Base-by-base conservation (phyloP, 805 yeast genomes). In the Clavispora asparagi region DNA sequence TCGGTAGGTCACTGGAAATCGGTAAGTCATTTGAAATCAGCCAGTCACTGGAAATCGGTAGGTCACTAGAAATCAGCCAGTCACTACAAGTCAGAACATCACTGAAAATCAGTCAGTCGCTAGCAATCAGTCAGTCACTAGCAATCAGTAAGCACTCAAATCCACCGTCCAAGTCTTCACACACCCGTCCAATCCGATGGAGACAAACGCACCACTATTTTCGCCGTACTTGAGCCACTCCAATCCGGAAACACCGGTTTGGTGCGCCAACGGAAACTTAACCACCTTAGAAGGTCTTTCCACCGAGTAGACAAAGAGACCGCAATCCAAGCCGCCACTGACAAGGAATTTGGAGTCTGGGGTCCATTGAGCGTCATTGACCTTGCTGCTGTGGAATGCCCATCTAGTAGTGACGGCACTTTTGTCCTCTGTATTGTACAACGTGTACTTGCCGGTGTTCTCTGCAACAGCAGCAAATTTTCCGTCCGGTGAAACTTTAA, bases 381-480 rank as follows among this genome's bases (percentile, higher is more conserved):
- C 85, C 45, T 78, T 82, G 46, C 96, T 84, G 2, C 91, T 87
- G 63, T 94, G 97, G 81, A 88, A 92, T 0, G 95, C 84, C 99
- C 99, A 94, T 61, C 97, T 79, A 0, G 95, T 81, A 2, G 98
- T 89, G 32, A 82, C 76, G 7, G 87, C 68, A 3, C 76, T 54
- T 42, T 71, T 77, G 35, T 81, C 82, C 2, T 62, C 63, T 7
- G 81, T 62, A 52, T 80, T 75, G 65, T 80, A 89, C 32, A 91
- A 72, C n/a, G 83, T 67, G 53, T 90, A 88, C 63, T 92, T 94
- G 30, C 99, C 99, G 44, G 85, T 73, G 6, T 75, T 74, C 58
- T 91, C 97, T 43, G 97, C 97, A 25, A 85, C 86, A 1, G 98
- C 98, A 14, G 85, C 72, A 49, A 68, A 77, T 46, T 72, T 63